Evolutionary conservation across 2,329 filamentous ascomycete genomes (phyloP), one percentile per base, ranked within the genome.

Genomic region (Ophiognomonia clavigignenti-juglandacearum): DNA sequence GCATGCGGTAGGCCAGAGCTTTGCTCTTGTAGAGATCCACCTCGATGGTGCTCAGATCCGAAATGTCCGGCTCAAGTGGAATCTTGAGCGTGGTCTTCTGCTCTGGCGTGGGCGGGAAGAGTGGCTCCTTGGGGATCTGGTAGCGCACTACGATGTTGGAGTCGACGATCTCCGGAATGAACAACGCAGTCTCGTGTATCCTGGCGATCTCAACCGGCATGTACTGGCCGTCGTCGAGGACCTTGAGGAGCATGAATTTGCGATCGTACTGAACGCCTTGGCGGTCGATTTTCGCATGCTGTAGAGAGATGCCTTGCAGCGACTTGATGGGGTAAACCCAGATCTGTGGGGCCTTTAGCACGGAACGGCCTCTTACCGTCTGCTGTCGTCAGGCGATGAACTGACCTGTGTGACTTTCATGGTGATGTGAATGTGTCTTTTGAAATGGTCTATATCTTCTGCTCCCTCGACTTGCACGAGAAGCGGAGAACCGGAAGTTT

Each of bases 251-350:
- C 78, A 89, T 86, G 64, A 87, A 89, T 27, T 72, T 72, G 9
- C 86, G 77, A 66, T 90, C 86, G 60, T 85, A 68, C 34, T 70
- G 67, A 55, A 88, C 71, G 13, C 85, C 85, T 53, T 80, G 74
- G n/a, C 72, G 69, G 5, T 75, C 77, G 39, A 88, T 63, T n/a
- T 65, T 64, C 3, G 82, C 73, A 1, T 66, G 63, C 4, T 69
- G 50, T 26, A 88, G 66, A 16, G 71, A 63, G 45, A 84, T 76
- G 42, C 77, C 78, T 29, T 81, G 78, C n/a, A 88, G 73, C 7
- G 76, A 83, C 61, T 89, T 89, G 66, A 89, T 82, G 35, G 86
- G 85, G 61, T 89, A 88, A 39, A 85, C 73, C 63, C 83, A 86
- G 29, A 89, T 72, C 78, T 83, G n/a, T 53, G 7, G 11, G 1